A percentile compares a stretch with the other conserved stretches of the same genome.
These are phyloP conservation scores for Malus orientalis DNA, from an alignment of 306 rosid genomes.

Conservation along the genomic window DNA sequence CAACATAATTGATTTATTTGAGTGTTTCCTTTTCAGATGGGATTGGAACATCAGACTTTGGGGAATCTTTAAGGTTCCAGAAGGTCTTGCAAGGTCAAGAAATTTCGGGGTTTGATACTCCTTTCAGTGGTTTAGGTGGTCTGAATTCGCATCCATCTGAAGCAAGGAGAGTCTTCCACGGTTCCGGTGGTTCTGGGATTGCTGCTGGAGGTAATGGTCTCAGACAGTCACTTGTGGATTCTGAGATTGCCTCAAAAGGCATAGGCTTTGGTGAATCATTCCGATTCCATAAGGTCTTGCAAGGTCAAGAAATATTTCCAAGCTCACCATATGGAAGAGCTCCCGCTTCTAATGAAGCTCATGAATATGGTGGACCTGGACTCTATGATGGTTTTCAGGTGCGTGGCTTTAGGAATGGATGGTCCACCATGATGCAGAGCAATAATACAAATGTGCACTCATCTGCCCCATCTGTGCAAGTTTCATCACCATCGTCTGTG, in stretches of 20 bases:
- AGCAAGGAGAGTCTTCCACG: constrained; percentile 58
- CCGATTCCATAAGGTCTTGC: constrained; percentile 99
- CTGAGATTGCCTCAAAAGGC: constrained; percentile 55
- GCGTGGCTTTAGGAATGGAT: constrained; percentile 47
- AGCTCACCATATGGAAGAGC: constrained; percentile 59
- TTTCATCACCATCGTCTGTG: constrained; percentile 92
- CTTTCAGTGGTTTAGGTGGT: constrained; percentile 41
- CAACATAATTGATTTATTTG: constrained; percentile 4
- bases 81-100: constrained; percentile 99
- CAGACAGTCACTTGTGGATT: constrained; percentile 33
- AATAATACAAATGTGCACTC: constrained; percentile 33
- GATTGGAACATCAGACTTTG: constrained; percentile 82
- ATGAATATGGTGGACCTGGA: constrained; percentile 47
- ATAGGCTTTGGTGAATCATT: constrained; percentile 73
- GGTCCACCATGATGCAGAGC: constrained; percentile 45
- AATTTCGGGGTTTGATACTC: constrained; percentile 66
- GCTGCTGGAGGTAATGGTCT: constrained; percentile 45
- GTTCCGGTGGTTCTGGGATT: constrained; percentile 48
- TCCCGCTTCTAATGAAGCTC: constrained; percentile 33
- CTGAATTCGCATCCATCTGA: constrained; percentile 46
- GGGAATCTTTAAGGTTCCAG: constrained; percentile 88
- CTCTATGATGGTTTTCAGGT: constrained; percentile 46
- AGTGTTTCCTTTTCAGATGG: constrained; percentile 46
- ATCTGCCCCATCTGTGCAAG: constrained; percentile 49
- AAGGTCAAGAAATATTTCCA: constrained; percentile 99